These are phyloP conservation scores for Leishmania arabica DNA, from an alignment of 208 protist genomes.

Conservation along the genomic window DNA sequence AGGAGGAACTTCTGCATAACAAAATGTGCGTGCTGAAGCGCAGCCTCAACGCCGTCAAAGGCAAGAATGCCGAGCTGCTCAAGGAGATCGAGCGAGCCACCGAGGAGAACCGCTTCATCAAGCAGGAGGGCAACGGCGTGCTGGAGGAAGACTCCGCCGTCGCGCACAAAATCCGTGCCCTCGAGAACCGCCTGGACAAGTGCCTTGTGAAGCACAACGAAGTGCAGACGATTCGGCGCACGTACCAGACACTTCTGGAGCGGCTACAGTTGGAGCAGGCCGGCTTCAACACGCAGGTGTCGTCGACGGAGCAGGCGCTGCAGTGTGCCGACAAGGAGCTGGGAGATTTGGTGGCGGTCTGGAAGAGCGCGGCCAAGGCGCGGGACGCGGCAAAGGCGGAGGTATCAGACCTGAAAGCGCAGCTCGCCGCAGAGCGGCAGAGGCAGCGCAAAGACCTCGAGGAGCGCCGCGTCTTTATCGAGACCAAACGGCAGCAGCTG, in stretches of 20 bases:
- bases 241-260: slow-evolving; percentile 95
- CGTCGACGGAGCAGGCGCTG: slow-evolving; percentile 87
- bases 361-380: slow-evolving; percentile 77
- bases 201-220: slow-evolving; percentile 98
- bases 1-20: slow-evolving; percentile 81
- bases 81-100: slow-evolving; percentile 58
- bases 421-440: slow-evolving; percentile 75
- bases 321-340: slow-evolving; percentile 91
- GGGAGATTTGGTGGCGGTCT: slow-evolving; percentile 88
- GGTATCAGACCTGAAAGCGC: slow-evolving; percentile 66
- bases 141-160: slow-evolving; percentile 79
- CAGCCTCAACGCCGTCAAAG: slow-evolving; percentile 85
- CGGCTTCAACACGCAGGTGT: slow-evolving; percentile 91
- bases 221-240: slow-evolving; percentile 92
- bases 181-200: slow-evolving; percentile 97
- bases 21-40: slow-evolving; percentile 82
- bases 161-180: slow-evolving; percentile 91
- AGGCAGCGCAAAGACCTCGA: slow-evolving; percentile 86
- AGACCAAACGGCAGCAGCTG: slow-evolving; percentile 73
- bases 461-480: slow-evolving; percentile 80
- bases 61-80: slow-evolving; percentile 67
- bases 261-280: slow-evolving; percentile 93
- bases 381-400: slow-evolving; percentile 85
- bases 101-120: slow-evolving; percentile 55
- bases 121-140: slow-evolving; percentile 55